A percentile compares a stretch with the other conserved stretches of the same genome.
phyloP scores from a whole-genome alignment of 441 rosid species.

The Jatropha podagrica region DNA sequence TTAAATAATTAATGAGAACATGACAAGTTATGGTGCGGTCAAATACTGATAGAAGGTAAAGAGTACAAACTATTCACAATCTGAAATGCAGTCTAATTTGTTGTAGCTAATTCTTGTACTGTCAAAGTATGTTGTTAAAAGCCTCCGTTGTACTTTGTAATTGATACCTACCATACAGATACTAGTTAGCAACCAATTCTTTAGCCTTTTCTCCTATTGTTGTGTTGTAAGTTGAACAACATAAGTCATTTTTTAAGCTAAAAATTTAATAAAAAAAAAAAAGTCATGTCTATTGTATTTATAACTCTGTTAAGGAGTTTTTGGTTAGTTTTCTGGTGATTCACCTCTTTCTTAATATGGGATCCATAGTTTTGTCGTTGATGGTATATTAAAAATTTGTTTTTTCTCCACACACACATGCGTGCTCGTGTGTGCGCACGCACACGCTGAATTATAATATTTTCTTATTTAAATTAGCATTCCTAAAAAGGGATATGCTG shows the following conservation, averaged over 20 bases:
- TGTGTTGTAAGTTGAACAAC: background rate
- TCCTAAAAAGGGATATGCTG: too few species aligned
- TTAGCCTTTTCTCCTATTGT: background rate
- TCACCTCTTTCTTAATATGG: background rate
- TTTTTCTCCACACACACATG: too few species aligned
- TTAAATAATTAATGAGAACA: constrained; percentile 29
- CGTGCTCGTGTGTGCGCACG: too few species aligned
- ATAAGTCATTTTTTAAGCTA: background rate
- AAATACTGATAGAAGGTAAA: constrained; percentile 15
- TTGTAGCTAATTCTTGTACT: background rate
- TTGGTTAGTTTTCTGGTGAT: background rate
- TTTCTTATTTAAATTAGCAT: too few species aligned
- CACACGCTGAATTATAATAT: too few species aligned
- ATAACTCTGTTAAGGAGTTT: background rate
- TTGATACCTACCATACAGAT: background rate
- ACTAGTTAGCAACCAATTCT: constrained; percentile 6
- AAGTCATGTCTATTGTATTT: too few species aligned
- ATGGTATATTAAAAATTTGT: too few species aligned
- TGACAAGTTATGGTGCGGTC: background rate
- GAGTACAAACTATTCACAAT: background rate
- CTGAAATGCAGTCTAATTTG: background rate
- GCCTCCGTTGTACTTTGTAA: background rate
- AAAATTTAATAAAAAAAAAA: background rate
- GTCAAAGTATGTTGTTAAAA: background rate
- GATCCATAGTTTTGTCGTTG: background rate